These are phyloP conservation scores for Phytophthora kernoviae DNA, from an alignment of 352 stramenopile species.

Conservation along the genomic window DNA sequence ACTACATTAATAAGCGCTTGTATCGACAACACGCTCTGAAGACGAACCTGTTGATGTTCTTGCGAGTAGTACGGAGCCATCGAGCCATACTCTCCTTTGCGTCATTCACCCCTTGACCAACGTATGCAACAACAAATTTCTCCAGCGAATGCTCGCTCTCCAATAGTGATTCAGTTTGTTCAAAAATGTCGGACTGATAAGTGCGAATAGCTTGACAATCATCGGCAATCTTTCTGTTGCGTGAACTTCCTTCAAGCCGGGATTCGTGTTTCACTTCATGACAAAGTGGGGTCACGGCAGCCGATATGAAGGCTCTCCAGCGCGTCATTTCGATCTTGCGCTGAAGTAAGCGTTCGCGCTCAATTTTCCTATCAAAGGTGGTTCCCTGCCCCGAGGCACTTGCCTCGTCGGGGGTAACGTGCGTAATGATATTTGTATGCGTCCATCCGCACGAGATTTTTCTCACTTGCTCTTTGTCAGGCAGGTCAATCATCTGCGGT, in stretches of 20 bases:
- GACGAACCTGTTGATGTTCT: constrained; percentile 17
- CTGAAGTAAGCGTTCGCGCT: constrained; percentile 27
- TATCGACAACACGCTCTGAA: not conserved
- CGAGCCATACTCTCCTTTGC: constrained; percentile 15
- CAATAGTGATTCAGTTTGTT: not conserved
- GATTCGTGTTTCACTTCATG: constrained; percentile 4
- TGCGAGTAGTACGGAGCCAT: constrained; percentile 2
- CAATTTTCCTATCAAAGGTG: constrained; percentile 37
- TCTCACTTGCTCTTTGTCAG: constrained; percentile 40
- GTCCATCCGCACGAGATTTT: constrained; percentile 69
- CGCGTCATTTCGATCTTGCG: constrained; percentile 30
- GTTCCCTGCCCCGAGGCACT: constrained; percentile 24
- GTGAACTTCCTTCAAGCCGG: not conserved
- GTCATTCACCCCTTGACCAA: constrained; percentile 14
- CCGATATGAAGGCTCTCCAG: constrained; percentile 27
- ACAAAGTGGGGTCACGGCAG: constrained; percentile 1
- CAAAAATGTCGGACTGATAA: not conserved
- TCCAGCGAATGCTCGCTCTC: constrained; percentile 1
- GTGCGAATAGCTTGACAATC: not conserved
- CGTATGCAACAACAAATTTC: constrained; percentile 13
- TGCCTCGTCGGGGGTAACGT: constrained; percentile 24
- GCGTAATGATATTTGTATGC: constrained; percentile 67
- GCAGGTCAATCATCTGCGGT: constrained; percentile 36
- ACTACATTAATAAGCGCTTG: constrained; percentile 1
- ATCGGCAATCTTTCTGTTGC: not conserved